phyloP scores from a whole-genome alignment of 768 basidiomycete genomes.

The Mycena rebaudengoi region DNA sequence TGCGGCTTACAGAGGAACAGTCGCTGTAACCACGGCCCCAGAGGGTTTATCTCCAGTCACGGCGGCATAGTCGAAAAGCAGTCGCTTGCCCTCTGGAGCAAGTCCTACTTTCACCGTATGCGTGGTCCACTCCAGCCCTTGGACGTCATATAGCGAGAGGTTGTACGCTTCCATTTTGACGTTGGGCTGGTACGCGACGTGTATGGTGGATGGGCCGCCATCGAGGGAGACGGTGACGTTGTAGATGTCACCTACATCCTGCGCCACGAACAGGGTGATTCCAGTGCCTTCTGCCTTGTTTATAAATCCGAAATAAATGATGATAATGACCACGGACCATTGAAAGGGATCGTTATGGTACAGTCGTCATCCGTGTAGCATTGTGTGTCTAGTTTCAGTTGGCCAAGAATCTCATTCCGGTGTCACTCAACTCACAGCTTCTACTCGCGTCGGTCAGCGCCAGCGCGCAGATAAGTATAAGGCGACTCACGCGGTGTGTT shows the following conservation, averaged over 20 bases:
- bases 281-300: conserved; percentile 9
- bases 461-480: neutral
- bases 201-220: conserved; percentile 4
- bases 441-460: neutral
- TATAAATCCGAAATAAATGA: neutral
- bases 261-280: conserved; percentile 18
- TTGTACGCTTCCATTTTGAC: conserved; percentile 15
- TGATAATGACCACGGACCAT: neutral
- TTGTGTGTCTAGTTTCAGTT: conserved; percentile 5
- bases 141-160: conserved; percentile 15
- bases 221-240: conserved; percentile 23
- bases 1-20: too few relatives aligned
- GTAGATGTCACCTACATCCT: conserved; percentile 19
- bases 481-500: conserved; percentile 15
- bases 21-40: neutral
- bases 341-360: conserved; percentile 22
- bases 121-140: conserved; percentile 15
- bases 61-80: conserved; percentile 21
- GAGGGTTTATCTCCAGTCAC: conserved; percentile 13
- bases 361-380: conserved; percentile 12
- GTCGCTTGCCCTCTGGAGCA: neutral
- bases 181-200: conserved; percentile 14
- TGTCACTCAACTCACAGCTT: neutral
- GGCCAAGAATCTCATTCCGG: neutral
- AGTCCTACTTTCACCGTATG: conserved; percentile 10